A percentile compares a stretch with the other conserved stretches of the same genome.
These are phyloP conservation scores for Penicillium ucsense DNA, from an alignment of 495 filamentous ascomycete genomes.

Conservation along the genomic window DNA sequence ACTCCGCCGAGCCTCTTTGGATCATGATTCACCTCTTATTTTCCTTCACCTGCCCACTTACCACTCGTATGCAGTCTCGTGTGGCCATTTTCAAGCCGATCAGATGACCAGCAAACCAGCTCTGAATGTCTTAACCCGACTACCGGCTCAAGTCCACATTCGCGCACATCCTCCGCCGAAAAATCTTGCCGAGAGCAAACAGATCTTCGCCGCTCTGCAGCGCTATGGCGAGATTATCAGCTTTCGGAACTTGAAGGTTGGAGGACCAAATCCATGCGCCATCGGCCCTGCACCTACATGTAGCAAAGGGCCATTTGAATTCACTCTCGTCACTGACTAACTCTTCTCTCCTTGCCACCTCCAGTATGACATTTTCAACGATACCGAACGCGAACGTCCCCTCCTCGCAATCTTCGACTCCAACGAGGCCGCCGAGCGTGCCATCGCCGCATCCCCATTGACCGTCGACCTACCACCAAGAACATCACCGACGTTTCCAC, in stretches of 20 bases:
- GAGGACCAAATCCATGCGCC: too few species aligned
- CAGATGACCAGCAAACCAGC: constrained; percentile 5
- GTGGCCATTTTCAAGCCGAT: too few species aligned
- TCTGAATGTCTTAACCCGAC: constrained; percentile 1
- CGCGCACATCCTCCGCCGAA: constrained; percentile 52
- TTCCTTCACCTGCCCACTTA: background rate
- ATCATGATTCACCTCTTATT: background rate
- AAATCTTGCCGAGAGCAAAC: constrained; percentile 59
- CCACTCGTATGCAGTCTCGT: background rate
- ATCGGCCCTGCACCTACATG: too few species aligned
- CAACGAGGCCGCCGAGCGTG: constrained; percentile 20
- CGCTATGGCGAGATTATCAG: constrained; percentile 66
- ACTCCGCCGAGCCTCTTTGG: background rate
- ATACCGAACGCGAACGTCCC: constrained; percentile 2
- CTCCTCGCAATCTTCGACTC: constrained; percentile 31
- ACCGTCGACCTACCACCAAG: constrained; percentile 6
- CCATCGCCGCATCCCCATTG: constrained; percentile 26
- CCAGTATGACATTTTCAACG: constrained; percentile 11
- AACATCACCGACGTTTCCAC: background rate
- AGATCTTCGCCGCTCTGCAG: constrained; percentile 61
- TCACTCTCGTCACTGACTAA: too few species aligned
- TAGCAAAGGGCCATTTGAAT: too few species aligned
- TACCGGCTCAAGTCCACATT: constrained; percentile 45
- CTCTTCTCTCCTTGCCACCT: too few species aligned
- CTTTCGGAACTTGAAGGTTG: constrained; percentile 62